Evolutionary conservation across 2,329 filamentous ascomycete genomes (phyloP).

Genomic region (Colletotrichum endophyticum): DNA sequence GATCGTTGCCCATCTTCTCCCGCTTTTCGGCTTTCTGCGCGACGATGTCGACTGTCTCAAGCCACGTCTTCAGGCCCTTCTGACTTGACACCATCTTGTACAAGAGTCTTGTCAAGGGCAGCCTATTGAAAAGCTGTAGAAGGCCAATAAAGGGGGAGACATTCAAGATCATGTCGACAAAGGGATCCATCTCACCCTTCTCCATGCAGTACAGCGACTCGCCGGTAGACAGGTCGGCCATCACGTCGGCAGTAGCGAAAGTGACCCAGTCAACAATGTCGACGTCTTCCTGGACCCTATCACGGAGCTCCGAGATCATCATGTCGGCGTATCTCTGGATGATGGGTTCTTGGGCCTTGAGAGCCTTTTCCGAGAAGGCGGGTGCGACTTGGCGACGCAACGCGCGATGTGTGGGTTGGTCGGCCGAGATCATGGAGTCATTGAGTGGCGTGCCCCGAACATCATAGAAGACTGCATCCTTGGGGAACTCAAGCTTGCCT

Average conservation of each 20-base stretch:
- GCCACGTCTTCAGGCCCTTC: constrained; percentile 3
- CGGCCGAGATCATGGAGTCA: constrained; percentile 15
- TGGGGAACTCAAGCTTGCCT: not conserved
- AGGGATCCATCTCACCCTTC: constrained; percentile 12
- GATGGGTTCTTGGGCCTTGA: constrained; percentile 32
- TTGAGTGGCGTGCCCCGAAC: not conserved
- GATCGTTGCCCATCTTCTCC: not conserved
- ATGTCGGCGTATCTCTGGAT: constrained; percentile 28
- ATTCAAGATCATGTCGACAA: not conserved
- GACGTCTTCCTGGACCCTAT: not conserved
- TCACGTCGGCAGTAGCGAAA: constrained; percentile 12
- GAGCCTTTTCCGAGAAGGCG: constrained; percentile 30
- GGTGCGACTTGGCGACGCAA: constrained; percentile 25
- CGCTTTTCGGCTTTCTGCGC: not conserved
- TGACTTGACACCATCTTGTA: not conserved
- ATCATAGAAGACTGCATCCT: not conserved
- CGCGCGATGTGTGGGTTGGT: constrained; percentile 20
- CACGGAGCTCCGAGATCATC: constrained; percentile 22
- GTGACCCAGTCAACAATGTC: constrained; percentile 23
- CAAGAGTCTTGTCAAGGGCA: not conserved
- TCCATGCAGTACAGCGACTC: constrained; percentile 21
- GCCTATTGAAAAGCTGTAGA: constrained; percentile 1
- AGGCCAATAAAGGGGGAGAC: not conserved
- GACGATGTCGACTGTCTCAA: not conserved
- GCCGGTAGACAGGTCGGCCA: constrained; percentile 21